These are phyloP conservation scores for Rhodotorula graminis DNA, from an alignment of 768 basidiomycete genomes.

Conservation along the genomic window DNA sequence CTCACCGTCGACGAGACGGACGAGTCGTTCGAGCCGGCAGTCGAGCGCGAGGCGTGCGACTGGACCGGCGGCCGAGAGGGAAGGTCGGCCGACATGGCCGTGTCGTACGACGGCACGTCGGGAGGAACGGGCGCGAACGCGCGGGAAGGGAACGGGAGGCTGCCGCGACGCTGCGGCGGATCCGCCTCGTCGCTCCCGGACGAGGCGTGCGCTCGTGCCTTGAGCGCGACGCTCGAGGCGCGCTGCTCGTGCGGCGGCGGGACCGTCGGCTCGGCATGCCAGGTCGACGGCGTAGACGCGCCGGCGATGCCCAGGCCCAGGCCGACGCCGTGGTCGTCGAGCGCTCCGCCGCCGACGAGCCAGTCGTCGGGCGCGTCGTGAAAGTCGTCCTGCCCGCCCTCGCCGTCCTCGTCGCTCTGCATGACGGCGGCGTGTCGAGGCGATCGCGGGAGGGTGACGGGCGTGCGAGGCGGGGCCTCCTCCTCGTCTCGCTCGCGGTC, in stretches of 20 bases:
- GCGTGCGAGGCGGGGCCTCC: not conserved
- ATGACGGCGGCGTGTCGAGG: not conserved
- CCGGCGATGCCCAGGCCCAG: not conserved
- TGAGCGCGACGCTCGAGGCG: not conserved
- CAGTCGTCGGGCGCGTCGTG: not conserved
- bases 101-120: not conserved
- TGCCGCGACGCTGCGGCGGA: not conserved
- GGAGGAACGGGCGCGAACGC: not conserved
- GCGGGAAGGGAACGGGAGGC: not conserved
- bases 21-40: not conserved
- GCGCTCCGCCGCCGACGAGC: not conserved
- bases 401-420: not conserved
- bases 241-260: too few relatives aligned
- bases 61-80: not conserved
- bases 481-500: not conserved
- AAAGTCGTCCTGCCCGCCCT: not conserved
- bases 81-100: not conserved
- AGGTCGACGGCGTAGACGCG: not conserved
- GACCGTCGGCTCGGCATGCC: too few relatives aligned
- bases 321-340: not conserved
- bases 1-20: conserved; percentile 4
- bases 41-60: not conserved
- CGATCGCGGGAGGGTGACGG: not conserved
- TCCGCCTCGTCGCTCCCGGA: not conserved
- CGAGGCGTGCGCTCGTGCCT: not conserved